Evolutionary conservation across 2,329 filamentous ascomycete genomes (phyloP).

Genomic region (Trichoderma aggressivum): DNA sequence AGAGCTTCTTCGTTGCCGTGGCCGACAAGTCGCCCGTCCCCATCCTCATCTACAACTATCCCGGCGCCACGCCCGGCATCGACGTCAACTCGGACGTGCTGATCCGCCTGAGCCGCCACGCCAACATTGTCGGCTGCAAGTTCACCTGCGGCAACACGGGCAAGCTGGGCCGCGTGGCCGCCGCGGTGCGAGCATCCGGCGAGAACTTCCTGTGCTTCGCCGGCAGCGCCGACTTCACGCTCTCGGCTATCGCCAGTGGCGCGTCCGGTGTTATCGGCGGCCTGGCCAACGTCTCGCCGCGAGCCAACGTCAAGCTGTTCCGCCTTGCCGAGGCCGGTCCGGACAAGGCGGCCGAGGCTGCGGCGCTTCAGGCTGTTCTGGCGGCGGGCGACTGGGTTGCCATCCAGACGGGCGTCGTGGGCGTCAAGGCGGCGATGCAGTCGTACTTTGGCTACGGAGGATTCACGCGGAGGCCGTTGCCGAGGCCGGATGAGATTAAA

Average conservation of each 20-base stretch:
- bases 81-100: conserved; percentile 63
- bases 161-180: conserved; percentile 62
- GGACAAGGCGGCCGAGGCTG: conserved; percentile 60
- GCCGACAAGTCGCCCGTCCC: conserved; percentile 62
- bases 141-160: conserved; percentile 69
- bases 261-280: conserved; percentile 70
- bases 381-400: conserved; percentile 69
- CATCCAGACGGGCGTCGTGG: conserved; percentile 68
- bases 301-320: conserved; percentile 59
- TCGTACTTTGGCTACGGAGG: conserved; percentile 68
- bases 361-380: conserved; percentile 61
- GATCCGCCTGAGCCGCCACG: conserved; percentile 55
- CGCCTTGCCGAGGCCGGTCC: conserved; percentile 58
- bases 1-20: conserved; percentile 64
- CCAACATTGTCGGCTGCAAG: conserved; percentile 67
- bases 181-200: conserved; percentile 45
- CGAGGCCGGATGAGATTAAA: conserved; percentile 21
- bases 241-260: conserved; percentile 65
- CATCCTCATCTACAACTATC: conserved; percentile 68
- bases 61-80: conserved; percentile 59
- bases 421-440: conserved; percentile 66
- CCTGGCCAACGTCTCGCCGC: conserved; percentile 68
- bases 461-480: conserved; percentile 32
- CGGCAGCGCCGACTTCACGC: conserved; percentile 69
- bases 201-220: conserved; percentile 66